Conservation (phyloP, 169 alveolate species). For the Toxoplasma gondii region DNA sequence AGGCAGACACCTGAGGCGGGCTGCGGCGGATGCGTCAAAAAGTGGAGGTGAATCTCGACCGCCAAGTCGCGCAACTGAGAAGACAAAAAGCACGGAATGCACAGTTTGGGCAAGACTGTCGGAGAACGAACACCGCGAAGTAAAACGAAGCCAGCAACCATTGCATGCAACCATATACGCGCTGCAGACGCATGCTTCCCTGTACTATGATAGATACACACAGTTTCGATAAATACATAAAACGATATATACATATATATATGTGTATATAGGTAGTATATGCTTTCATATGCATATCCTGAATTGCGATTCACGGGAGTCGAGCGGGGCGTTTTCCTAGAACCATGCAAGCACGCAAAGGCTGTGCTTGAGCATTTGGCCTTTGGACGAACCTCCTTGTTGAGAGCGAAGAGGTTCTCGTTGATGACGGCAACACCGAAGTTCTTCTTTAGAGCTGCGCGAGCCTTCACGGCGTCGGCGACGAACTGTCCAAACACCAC, state of each 20-base stretch:
- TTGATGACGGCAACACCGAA: constrained; percentile 85
- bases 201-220: too few species aligned
- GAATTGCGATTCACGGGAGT: too few species aligned
- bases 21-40: neutral
- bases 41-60: neutral
- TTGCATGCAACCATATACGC: neutral
- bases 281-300: neutral
- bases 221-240: neutral
- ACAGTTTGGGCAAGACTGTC: neutral
- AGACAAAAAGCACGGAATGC: neutral
- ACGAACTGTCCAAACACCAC: constrained; percentile 74
- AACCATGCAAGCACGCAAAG: too few species aligned
- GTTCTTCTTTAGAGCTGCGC: constrained; percentile 84
- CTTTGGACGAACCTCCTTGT: constrained; percentile 34
- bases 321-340: too few species aligned
- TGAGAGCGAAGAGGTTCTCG: constrained; percentile 43
- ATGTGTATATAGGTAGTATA: neutral
- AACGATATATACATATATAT: neutral
- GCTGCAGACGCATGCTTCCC: neutral
- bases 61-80: constrained; percentile 4
- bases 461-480: constrained; percentile 83
- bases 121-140: neutral
- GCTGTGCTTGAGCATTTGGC: neutral
- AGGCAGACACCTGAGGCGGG: neutral
- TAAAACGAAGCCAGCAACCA: neutral